Evolutionary conservation across 1,284 basidiomycete species (phyloP).

Genomic region (Boletus smithii): DNA sequence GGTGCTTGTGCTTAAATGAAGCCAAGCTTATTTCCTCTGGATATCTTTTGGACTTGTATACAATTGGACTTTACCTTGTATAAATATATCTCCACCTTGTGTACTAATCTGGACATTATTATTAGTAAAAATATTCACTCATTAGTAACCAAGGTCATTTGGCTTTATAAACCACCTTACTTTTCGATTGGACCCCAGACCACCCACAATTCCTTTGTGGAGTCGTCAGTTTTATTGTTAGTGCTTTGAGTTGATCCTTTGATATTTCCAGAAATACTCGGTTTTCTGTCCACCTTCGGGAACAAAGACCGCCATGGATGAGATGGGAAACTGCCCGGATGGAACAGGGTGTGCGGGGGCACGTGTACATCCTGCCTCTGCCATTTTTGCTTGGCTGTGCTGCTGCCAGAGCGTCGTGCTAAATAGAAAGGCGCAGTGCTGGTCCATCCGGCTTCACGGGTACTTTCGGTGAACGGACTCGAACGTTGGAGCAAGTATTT

Average conservation of each 20-base stretch:
- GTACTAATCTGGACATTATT: no score
- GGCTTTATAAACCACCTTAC: no score
- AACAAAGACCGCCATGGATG: no score
- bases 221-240: no score
- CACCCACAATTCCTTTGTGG: not conserved
- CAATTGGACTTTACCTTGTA: not conserved
- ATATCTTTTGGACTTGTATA: not conserved
- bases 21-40: no score
- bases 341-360: constrained; percentile 20
- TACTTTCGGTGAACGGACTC: constrained; percentile 12
- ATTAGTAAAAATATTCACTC: no score
- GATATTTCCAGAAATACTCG: constrained; percentile 5
- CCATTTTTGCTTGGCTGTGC: constrained; percentile 21
- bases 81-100: no score
- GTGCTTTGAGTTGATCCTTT: not conserved
- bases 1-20: constrained; percentile 20
- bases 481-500: constrained; percentile 11
- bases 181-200: not conserved
- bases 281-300: no score
- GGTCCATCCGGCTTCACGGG: constrained; percentile 19
- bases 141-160: no score
- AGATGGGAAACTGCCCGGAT: not conserved
- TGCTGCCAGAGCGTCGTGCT: not conserved
- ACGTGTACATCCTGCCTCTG: not conserved
- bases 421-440: constrained; percentile 4